Conservation (phyloP, 805 yeast species). For the Zygoascus ofunaensis region DNA sequence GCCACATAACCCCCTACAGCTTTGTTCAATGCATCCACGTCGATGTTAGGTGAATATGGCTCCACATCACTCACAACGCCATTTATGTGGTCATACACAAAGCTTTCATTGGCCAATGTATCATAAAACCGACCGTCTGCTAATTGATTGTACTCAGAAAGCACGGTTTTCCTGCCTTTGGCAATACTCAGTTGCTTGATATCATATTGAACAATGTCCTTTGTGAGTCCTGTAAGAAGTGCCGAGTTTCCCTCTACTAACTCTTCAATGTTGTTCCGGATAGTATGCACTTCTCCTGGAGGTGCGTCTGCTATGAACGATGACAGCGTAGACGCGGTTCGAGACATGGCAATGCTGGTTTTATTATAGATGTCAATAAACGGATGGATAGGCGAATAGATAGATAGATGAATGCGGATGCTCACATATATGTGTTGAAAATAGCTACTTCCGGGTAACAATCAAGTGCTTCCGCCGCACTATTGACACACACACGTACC, state of each 20-base stretch:
- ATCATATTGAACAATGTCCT: conserved; percentile 35
- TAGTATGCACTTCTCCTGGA: conserved; percentile 41
- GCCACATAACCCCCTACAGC: conserved; percentile 38
- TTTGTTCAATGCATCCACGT: conserved; percentile 11
- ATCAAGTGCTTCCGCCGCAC: too few relatives aligned
- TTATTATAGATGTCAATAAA: too few relatives aligned
- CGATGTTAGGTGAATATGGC: background rate
- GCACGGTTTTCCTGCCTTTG: conserved; percentile 25
- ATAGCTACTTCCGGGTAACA: too few relatives aligned
- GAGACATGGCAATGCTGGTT: conserved; percentile 9
- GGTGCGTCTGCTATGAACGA: conserved; percentile 42
- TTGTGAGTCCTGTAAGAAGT: conserved; percentile 23
- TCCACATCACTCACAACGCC: conserved; percentile 2
- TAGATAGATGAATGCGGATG: too few relatives aligned
- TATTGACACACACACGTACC: too few relatives aligned
- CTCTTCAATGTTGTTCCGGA: conserved; percentile 34
- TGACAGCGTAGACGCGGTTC: conserved; percentile 19
- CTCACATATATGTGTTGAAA: too few relatives aligned
- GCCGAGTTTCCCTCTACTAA: conserved; percentile 35
- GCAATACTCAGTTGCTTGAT: conserved; percentile 32
- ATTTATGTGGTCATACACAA: conserved; percentile 21
- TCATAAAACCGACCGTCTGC: conserved; percentile 46
- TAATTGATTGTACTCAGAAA: conserved; percentile 42
- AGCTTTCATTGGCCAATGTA: conserved; percentile 26
- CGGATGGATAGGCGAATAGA: too few relatives aligned